Evolutionary conservation across 2,329 filamentous ascomycete species (phyloP), one percentile per base, ranked within the genome.

Genomic region (Pestalotiopsis sp.): DNA sequence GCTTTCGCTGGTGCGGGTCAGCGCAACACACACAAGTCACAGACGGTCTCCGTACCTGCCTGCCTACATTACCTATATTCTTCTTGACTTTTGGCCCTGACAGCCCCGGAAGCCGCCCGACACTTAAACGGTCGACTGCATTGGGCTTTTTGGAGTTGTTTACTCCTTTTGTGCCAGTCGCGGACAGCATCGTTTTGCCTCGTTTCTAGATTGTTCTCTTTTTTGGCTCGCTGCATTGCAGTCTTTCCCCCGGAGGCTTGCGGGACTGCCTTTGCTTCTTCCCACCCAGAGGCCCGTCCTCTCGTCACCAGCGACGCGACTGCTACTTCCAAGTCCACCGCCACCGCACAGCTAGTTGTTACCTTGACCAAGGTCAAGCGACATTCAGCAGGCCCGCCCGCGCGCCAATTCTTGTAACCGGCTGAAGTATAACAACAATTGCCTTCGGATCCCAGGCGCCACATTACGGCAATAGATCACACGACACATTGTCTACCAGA

Each of bases 1-100:
- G 45, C 45, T 52, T 45, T 52, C 31, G 57, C 57, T 36, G 57
- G 20, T 59, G 57, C 57, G 57, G 57, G 23, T 59, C 57, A 62
- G n/a, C n/a, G 31, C 36, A 36, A 62, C 12, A 62, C 12, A 62
- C 25, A 20, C 59, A 62, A 62, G n/a, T 52, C 45, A 23, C 45
- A 52, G 45, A 52, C 45, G 14, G 45, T 36, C 6, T 36, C 31
- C 31, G 31, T 36, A 36, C 31, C 31, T 36, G 7, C 31, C 31
- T 31, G 5, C 27, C 27, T 31, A 36, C 31, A 7, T 36, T 36
- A 9, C 31, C 31, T 52, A 52, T 52, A 52, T n/a, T 20, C n/a
- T 52, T 20, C 9, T 52, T 52, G n/a, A 52, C 45, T 52, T 36
- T 36, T 23, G 45, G 45, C 17, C 45, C 45, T 52, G 45, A n/a